These are phyloP conservation scores for Butyriboletus regius DNA, from an alignment of 1,284 basidiomycete species.

Conservation along the genomic window DNA sequence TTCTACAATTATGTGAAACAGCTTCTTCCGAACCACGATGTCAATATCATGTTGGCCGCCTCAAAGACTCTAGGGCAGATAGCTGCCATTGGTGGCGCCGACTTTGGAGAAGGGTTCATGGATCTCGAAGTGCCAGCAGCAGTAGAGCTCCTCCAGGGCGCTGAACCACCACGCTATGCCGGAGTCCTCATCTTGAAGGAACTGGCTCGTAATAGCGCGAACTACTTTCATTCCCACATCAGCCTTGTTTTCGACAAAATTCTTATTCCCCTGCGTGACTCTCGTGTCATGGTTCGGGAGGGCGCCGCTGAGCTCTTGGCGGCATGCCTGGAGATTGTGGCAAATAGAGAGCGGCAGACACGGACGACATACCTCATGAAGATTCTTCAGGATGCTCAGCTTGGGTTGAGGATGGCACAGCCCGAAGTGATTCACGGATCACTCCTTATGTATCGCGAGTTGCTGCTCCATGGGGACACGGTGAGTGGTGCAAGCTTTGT, in stretches of 20 bases:
- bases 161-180: slow-evolving; percentile 71
- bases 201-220: slow-evolving; percentile 77
- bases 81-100: slow-evolving; percentile 70
- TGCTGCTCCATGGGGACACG: slow-evolving; percentile 89
- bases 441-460: slow-evolving; percentile 83
- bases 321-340: slow-evolving; percentile 80
- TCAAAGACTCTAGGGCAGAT: slow-evolving; percentile 80
- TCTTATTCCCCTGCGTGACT: slow-evolving; percentile 78
- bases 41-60: slow-evolving; percentile 81
- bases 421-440: slow-evolving; percentile 90
- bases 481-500: slow-evolving; percentile 38
- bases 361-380: slow-evolving; percentile 65
- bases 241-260: slow-evolving; percentile 85
- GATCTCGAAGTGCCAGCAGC: slow-evolving; percentile 77
- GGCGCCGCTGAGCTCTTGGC: slow-evolving; percentile 85
- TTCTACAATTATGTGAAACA: slow-evolving; percentile 89
- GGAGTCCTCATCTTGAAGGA: slow-evolving; percentile 87
- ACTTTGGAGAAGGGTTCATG: slow-evolving; percentile 81
- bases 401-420: slow-evolving; percentile 73
- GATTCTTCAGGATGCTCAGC: slow-evolving; percentile 83
- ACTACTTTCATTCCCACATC: slow-evolving; percentile 81
- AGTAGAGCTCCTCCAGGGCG: slow-evolving; percentile 69
- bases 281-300: slow-evolving; percentile 78
- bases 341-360: slow-evolving; percentile 60
- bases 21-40: slow-evolving; percentile 74